A percentile compares a stretch with the other conserved stretches of the same genome.
phyloP scores from a whole-genome alignment of 352 stramenopile genomes.

The Pythium coloratum region DNA sequence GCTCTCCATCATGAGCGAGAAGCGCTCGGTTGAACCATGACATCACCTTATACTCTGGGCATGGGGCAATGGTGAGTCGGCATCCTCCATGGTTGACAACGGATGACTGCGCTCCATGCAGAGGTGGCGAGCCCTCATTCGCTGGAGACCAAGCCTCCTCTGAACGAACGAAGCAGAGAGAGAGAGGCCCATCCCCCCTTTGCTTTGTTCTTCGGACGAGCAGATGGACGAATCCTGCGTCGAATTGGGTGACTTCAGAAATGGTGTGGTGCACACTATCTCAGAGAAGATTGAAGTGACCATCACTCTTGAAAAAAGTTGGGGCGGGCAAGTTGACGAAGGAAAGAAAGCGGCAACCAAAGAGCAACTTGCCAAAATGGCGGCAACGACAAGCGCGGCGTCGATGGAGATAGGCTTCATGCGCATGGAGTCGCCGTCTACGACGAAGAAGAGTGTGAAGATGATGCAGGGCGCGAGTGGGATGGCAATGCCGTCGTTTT shows the following conservation, averaged over 20 bases:
- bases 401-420: background rate
- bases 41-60: no score
- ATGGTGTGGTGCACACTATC: slow-evolving; percentile 7
- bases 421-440: background rate
- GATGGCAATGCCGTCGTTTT: slow-evolving; percentile 16
- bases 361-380: background rate
- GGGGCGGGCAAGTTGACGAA: slow-evolving; percentile 5
- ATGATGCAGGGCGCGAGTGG: background rate
- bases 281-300: slow-evolving; percentile 17
- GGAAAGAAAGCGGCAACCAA: background rate
- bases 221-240: background rate
- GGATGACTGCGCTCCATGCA: background rate
- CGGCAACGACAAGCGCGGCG: background rate
- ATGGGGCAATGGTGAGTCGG: no score
- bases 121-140: background rate
- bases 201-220: background rate
- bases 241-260: background rate
- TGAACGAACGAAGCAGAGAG: background rate
- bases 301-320: slow-evolving; percentile 14
- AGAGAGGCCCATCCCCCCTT: background rate
- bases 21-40: no score
- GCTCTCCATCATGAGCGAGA: no score
- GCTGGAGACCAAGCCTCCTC: background rate
- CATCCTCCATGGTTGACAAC: background rate
- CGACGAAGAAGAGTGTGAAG: slow-evolving; percentile 22